These are phyloP conservation scores for Cladosporium oxysporum DNA, from an alignment of 2,329 filamentous ascomycete genomes.

Conservation along the genomic window DNA sequence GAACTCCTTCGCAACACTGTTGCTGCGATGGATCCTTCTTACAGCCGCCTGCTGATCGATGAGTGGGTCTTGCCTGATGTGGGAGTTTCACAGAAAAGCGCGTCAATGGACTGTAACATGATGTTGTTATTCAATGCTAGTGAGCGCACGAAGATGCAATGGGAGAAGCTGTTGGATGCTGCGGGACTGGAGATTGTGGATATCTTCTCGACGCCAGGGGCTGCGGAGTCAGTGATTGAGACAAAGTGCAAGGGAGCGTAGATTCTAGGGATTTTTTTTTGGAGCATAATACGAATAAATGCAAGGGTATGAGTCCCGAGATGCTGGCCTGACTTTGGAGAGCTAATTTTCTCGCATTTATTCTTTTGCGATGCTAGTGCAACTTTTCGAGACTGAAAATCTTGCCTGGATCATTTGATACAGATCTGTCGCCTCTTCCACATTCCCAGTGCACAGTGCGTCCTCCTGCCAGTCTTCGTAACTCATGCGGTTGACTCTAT, in stretches of 20 bases:
- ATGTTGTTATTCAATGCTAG: slow-evolving; percentile 14
- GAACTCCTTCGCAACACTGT: slow-evolving; percentile 23
- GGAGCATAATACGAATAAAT: background rate
- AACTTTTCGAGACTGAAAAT: background rate
- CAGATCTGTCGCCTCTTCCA: background rate
- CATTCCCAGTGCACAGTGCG: background rate
- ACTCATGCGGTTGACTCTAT: too few species aligned
- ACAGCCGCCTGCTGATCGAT: slow-evolving; percentile 27
- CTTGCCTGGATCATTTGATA: background rate
- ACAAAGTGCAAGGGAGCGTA: background rate
- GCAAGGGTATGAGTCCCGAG: background rate
- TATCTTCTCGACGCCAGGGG: slow-evolving; percentile 1
- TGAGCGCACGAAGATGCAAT: slow-evolving; percentile 21
- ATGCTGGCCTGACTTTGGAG: background rate
- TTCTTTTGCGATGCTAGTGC: background rate
- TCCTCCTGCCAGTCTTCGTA: background rate
- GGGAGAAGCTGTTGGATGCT: slow-evolving; percentile 19
- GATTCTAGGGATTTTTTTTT: too few species aligned
- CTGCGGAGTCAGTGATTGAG: slow-evolving; percentile 29
- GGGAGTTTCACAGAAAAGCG: slow-evolving; percentile 19
- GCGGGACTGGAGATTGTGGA: slow-evolving; percentile 22
- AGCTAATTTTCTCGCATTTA: background rate
- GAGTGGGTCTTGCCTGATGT: slow-evolving; percentile 25
- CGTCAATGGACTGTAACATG: slow-evolving; percentile 25
- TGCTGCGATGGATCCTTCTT: slow-evolving; percentile 24